Evolutionary conservation across 108 stramenopile genomes (phyloP).

Genomic region (Nitzschia sp.): DNA sequence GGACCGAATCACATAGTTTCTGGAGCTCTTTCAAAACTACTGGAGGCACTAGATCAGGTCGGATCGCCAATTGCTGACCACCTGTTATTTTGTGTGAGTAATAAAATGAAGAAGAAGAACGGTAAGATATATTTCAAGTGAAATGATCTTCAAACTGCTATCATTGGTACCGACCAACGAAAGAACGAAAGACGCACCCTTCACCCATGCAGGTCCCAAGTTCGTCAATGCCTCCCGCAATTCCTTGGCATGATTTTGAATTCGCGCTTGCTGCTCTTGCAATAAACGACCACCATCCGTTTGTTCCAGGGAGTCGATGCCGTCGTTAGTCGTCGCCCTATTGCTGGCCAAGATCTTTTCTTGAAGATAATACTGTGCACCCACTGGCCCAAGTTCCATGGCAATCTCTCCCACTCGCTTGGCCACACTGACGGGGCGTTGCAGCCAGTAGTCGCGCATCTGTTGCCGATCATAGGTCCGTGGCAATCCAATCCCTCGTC

Average conservation of each 20-base stretch:
- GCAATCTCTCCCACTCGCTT: slow-evolving; percentile 50
- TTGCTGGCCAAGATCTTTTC: neutral
- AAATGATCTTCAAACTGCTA: too few species aligned
- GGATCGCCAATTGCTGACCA: slow-evolving; percentile 88
- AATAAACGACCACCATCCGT: neutral
- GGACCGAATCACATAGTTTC: slow-evolving; percentile 92
- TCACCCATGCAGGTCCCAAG: slow-evolving; percentile 95
- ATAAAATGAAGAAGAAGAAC: too few species aligned
- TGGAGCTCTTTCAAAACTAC: slow-evolving; percentile 84
- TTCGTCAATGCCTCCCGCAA: slow-evolving; percentile 69
- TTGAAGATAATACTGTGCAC: neutral
- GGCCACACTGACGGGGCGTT: slow-evolving; percentile 63
- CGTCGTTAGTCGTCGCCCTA: neutral
- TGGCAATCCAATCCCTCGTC: slow-evolving; percentile 28
- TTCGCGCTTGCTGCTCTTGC: neutral
- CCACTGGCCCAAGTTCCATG: slow-evolving; percentile 50
- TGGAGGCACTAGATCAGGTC: slow-evolving; percentile 92
- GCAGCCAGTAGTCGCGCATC: slow-evolving; percentile 65
- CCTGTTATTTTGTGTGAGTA: too few species aligned
- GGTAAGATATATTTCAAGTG: too few species aligned
- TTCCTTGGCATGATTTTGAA: slow-evolving; percentile 5
- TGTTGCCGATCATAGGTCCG: slow-evolving; percentile 57
- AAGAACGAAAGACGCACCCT: slow-evolving; percentile 46
- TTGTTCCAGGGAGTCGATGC: neutral
- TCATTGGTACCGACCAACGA: too few species aligned